These are phyloP conservation scores for Cladophialophora yegresii DNA, from an alignment of 2,329 filamentous ascomycete species.

Conservation along the genomic window DNA sequence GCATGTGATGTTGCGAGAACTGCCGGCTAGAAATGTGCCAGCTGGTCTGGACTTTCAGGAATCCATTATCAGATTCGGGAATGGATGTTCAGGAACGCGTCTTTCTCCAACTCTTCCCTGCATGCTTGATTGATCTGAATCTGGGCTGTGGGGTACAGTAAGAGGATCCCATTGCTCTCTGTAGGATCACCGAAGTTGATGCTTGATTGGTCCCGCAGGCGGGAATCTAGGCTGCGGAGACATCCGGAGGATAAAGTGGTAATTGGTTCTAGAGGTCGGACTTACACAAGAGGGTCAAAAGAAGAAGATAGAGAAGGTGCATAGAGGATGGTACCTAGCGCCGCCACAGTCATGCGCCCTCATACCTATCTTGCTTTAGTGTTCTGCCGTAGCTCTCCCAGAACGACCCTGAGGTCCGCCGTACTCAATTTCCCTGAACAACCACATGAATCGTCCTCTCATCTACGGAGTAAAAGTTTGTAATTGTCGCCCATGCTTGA, in stretches of 20 bases:
- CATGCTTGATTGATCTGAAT: not conserved
- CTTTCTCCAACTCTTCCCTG: not conserved
- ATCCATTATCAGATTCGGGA: conserved; percentile 27
- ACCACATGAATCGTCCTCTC: not conserved
- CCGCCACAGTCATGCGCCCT: too few species aligned
- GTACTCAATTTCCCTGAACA: not conserved
- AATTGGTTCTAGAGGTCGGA: too few species aligned
- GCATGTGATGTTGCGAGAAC: not conserved
- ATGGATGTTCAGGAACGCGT: conserved; percentile 2
- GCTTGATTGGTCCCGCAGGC: not conserved
- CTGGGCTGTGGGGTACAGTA: conserved; percentile 11
- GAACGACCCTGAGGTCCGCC: not conserved
- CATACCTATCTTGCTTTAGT: not conserved
- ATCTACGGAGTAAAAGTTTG: not conserved
- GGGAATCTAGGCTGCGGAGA: too few species aligned
- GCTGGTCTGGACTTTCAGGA: not conserved
- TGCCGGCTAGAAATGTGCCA: conserved; percentile 8
- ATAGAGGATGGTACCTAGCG: too few species aligned
- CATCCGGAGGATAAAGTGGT: too few species aligned
- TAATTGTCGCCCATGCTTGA: not conserved
- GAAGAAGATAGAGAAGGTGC: too few species aligned
- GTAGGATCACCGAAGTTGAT: not conserved
- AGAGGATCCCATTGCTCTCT: not conserved
- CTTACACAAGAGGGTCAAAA: too few species aligned
- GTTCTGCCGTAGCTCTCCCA: not conserved